Evolutionary conservation across 2,329 filamentous ascomycete species (phyloP).

Genomic region (Colletotrichum lentis): DNA sequence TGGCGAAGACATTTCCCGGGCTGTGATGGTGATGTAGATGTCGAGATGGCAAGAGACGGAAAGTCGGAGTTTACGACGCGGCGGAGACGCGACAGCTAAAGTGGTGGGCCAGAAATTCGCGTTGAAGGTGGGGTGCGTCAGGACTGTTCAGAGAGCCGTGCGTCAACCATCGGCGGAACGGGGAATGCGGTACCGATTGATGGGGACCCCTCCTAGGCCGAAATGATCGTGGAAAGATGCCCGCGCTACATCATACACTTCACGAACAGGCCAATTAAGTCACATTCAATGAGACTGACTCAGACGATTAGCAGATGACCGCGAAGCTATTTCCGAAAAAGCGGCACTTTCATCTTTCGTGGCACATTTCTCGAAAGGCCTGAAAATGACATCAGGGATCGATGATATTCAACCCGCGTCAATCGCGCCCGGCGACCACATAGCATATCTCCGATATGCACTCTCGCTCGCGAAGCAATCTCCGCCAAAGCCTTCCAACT

Average conservation of each 20-base stretch:
- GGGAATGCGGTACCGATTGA: conserved; percentile 6
- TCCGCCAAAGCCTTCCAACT: conserved; percentile 88
- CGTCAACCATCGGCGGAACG: conserved; percentile 8
- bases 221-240: not conserved
- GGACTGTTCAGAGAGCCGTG: not conserved
- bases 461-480: conserved; percentile 80
- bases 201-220: not conserved
- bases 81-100: conserved; percentile 35
- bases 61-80: conserved; percentile 28
- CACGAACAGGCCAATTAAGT: too few species aligned
- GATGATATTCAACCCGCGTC: conserved; percentile 25
- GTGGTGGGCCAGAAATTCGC: conserved; percentile 18
- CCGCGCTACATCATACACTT: not conserved
- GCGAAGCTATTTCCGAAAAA: not conserved
- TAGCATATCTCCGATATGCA: conserved; percentile 70
- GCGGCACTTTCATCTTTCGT: not conserved
- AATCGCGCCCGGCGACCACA: conserved; percentile 54
- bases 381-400: conserved; percentile 31
- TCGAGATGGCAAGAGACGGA: conserved; percentile 10
- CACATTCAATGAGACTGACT: too few species aligned
- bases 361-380: not conserved
- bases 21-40: not conserved
- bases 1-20: conserved; percentile 38
- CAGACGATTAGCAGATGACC: not conserved
- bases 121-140: not conserved